Conservation (phyloP, 441 rosid species). For the Bocquillonia castaneifolia region DNA sequence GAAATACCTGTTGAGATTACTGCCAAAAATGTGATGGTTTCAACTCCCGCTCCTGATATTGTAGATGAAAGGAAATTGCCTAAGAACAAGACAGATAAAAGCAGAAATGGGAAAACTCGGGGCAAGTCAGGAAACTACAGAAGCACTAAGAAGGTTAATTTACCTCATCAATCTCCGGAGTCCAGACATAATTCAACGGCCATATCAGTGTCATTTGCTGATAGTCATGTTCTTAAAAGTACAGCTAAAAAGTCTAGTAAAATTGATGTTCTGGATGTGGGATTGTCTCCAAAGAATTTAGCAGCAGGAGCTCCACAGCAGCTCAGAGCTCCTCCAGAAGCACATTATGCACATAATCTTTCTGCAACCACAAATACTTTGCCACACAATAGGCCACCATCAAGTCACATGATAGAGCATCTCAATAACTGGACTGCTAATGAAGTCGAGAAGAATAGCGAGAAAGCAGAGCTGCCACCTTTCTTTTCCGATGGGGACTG, state of each 20-base stretch:
- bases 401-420: conserved; percentile 20
- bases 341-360: conserved; percentile 2
- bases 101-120: not conserved
- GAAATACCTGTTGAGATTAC: conserved; percentile 24
- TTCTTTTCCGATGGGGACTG: conserved; percentile 26
- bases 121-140: not conserved
- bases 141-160: not conserved
- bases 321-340: conserved; percentile 16
- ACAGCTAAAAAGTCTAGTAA: not conserved
- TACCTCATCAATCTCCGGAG: conserved; percentile 8
- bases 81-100: not conserved
- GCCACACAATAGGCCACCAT: conserved; percentile 10
- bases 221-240: not conserved
- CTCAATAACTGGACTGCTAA: conserved; percentile 8
- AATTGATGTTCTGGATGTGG: conserved; percentile 10
- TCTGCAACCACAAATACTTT: conserved; percentile 4
- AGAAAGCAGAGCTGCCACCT: conserved; percentile 22
- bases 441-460: conserved; percentile 15
- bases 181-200: not conserved
- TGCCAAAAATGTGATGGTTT: conserved; percentile 2
- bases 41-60: conserved; percentile 12
- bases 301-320: conserved; percentile 10
- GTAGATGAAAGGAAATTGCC: not conserved
- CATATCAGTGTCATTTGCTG: not conserved
- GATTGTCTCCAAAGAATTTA: conserved; percentile 5